These are phyloP conservation scores for Fagus crenata DNA, from an alignment of 306 rosid genomes.

Conservation along the genomic window DNA sequence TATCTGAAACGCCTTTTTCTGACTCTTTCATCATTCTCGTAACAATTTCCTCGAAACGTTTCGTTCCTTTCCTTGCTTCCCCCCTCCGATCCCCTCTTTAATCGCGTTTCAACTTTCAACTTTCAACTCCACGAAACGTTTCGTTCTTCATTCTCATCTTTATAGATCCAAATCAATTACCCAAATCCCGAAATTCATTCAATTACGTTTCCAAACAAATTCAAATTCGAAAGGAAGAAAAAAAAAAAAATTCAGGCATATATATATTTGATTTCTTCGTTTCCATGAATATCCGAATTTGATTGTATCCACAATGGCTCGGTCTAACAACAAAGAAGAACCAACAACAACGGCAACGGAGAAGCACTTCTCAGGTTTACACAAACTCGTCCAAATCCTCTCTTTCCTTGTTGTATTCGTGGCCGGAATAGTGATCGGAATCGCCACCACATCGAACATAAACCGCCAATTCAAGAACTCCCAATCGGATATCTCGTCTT, in stretches of 20 bases:
- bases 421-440: slow-evolving; percentile 71
- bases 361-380: slow-evolving; percentile 50
- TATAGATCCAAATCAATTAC: too few species aligned
- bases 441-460: slow-evolving; percentile 62
- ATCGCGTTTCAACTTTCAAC: too few species aligned
- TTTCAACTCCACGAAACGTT: too few species aligned
- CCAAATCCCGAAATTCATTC: too few species aligned
- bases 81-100: not conserved
- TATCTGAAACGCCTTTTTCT: not conserved
- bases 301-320: slow-evolving; percentile 30
- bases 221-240: too few species aligned
- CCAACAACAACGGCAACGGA: slow-evolving; percentile 48
- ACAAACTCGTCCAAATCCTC: slow-evolving; percentile 55
- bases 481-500: slow-evolving; percentile 6
- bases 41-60: not conserved
- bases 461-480: slow-evolving; percentile 41
- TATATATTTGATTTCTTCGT: too few species aligned
- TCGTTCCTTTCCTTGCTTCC: not conserved
- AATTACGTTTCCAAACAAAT: too few species aligned
- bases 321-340: slow-evolving; percentile 24
- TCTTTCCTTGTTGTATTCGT: slow-evolving; percentile 69
- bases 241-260: too few species aligned
- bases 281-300: too few species aligned
- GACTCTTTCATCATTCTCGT: too few species aligned
- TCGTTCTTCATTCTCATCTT: too few species aligned